Evolutionary conservation across 257 asterid genomes (phyloP), one percentile per base, ranked within the genome.

Genomic region (Solanum dulcamara): DNA sequence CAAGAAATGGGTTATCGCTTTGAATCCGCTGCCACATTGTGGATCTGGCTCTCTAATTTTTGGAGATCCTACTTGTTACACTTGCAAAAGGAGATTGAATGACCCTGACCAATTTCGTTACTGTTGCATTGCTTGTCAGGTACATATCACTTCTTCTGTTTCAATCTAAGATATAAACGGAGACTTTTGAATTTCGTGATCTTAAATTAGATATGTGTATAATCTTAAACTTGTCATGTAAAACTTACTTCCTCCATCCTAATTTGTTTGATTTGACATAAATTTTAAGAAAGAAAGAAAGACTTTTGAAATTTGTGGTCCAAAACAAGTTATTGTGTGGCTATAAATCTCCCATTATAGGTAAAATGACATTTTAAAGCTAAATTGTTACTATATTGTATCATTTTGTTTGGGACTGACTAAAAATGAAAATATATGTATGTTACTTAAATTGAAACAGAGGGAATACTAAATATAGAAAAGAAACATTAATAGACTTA

Each of bases 41-140:
- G 91, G 91, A 0, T 88, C 91, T 1, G 91, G 91, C 33, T 79
- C 84, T 13, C 86, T 64, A 55, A 64, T 83, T 57, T 64, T 24
- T 6, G 88, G 85, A n/a, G 88, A 82, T 10, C 85, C 70, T 13
- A 51, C 87, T 33, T 85, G 88, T n/a, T 5, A 22, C 30, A 50
- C 80, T 22, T 88, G 89, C 70, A 82, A 53, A 28, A 83, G 91
- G 64, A 89, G 68, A 48, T 20, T 89, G 84, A 48, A 59, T 59
- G 87, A 89, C n/a, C 83, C 84, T 44, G 67, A 32, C n/a, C 85
- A 48, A 10, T 86, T 62, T 71, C 79, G 67, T 75, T 88, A 81
- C 26, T 88, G 89, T 67, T 86, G 72, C n/a, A 84, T 86, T 71
- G 79, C 88, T 13, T 88, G 90, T 53, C 77, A 86, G 89, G 91